Percentiles rank a stretch among this genome's conserved stretches.
Conservation (phyloP, 1,284 basidiomycete species). For the Pholiota adiposa region DNA sequence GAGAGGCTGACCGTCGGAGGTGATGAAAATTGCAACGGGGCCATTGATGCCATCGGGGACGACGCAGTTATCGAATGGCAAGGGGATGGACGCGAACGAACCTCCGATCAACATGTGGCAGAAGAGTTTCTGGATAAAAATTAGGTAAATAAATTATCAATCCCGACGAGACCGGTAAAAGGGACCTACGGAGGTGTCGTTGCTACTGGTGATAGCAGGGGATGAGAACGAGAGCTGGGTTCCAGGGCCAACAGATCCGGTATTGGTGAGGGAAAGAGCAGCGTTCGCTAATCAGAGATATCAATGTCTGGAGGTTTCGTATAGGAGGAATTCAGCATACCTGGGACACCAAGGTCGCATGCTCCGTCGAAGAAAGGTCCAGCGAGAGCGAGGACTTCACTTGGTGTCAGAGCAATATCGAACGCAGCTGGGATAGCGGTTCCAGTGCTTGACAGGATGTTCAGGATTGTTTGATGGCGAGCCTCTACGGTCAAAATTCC, state of each 20-base stretch:
- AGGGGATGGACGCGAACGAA: conserved; percentile 53
- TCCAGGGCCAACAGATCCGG: conserved; percentile 55
- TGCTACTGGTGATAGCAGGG: conserved; percentile 55
- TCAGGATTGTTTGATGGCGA: conserved; percentile 80
- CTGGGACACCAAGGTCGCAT: conserved; percentile 65
- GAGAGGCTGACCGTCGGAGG: conserved; percentile 64
- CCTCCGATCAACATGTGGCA: conserved; percentile 83
- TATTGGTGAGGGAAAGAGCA: conserved; percentile 67
- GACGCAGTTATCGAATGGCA: conserved; percentile 63
- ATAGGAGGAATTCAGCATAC: conserved; percentile 37
- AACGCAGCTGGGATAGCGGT: conserved; percentile 69
- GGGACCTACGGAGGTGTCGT: conserved; percentile 47
- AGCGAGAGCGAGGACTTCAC: conserved; percentile 77
- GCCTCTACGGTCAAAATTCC: conserved; percentile 84
- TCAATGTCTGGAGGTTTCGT: not conserved
- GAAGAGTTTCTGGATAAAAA: conserved; percentile 50
- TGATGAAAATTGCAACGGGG: conserved; percentile 75
- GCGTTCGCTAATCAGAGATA: conserved; percentile 54
- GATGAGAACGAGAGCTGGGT: conserved; percentile 66
- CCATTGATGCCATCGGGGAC: conserved; percentile 71
- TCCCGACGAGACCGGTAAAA: not conserved
- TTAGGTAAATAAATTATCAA: not conserved
- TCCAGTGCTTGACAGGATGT: conserved; percentile 63
- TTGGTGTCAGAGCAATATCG: conserved; percentile 70
- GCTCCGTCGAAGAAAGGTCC: conserved; percentile 68